Conservation (phyloP, 805 yeast genomes). For the Yarrowia porcina region DNA sequence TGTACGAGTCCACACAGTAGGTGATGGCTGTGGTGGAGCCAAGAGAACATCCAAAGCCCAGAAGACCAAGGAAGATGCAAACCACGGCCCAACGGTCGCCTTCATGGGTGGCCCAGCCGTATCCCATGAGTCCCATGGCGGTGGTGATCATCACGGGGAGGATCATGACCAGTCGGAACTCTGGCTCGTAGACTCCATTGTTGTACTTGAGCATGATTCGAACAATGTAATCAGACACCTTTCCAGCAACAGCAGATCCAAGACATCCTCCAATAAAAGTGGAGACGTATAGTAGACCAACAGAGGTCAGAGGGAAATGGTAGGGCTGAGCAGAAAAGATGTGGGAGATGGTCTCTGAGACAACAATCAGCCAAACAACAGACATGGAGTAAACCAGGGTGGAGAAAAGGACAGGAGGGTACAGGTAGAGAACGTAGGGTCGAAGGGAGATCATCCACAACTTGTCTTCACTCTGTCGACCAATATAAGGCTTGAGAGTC, state of each 20-base stretch:
- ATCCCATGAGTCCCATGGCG: slow-evolving; percentile 56
- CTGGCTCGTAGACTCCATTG: slow-evolving; percentile 60
- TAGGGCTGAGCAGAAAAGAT: slow-evolving; percentile 49
- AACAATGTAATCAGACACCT: slow-evolving; percentile 48
- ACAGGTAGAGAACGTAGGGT: slow-evolving; percentile 49
- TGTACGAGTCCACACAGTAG: slow-evolving; percentile 55
- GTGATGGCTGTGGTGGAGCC: slow-evolving; percentile 63
- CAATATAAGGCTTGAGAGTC: slow-evolving; percentile 46
- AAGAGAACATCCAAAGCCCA: slow-evolving; percentile 58
- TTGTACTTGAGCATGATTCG: slow-evolving; percentile 47
- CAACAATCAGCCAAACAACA: slow-evolving; percentile 61
- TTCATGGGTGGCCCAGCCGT: slow-evolving; percentile 55
- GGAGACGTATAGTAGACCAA: slow-evolving; percentile 54
- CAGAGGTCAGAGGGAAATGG: slow-evolving; percentile 45
- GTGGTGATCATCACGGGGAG: slow-evolving; percentile 47
- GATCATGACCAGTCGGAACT: slow-evolving; percentile 54
- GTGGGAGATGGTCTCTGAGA: slow-evolving; percentile 53
- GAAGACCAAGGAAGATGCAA: slow-evolving; percentile 52
- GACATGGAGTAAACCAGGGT: slow-evolving; percentile 53
- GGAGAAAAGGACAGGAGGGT: slow-evolving; percentile 53
- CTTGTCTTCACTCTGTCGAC: slow-evolving; percentile 49
- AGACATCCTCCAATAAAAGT: slow-evolving; percentile 57
- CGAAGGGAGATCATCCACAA: slow-evolving; percentile 57
- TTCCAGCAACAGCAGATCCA: slow-evolving; percentile 56
- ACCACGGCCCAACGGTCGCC: slow-evolving; percentile 57